Evolutionary conservation across 805 yeast genomes (phyloP).

Genomic region (Naumovozyma castellii): DNA sequence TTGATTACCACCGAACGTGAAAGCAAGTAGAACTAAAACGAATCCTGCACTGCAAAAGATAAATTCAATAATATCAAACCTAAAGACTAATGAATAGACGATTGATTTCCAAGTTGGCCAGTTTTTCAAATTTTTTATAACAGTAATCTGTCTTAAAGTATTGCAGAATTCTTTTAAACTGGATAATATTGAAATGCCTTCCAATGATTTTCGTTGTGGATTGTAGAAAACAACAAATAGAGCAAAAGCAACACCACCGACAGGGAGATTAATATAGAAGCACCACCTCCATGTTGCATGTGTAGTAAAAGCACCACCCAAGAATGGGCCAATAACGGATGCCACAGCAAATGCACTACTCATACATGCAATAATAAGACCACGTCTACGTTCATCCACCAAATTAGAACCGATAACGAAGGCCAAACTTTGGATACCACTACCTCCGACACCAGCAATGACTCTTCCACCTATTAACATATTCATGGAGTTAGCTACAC

Average conservation of each 20-base stretch:
- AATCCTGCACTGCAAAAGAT: slow-evolving; percentile 16
- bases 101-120: neutral
- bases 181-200: neutral
- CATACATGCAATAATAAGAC: slow-evolving; percentile 16
- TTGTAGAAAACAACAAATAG: slow-evolving; percentile 14
- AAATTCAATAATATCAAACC: slow-evolving; percentile 19
- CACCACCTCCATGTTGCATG: slow-evolving; percentile 69
- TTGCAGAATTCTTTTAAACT: neutral
- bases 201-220: slow-evolving; percentile 4
- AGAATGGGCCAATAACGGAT: slow-evolving; percentile 49
- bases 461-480: slow-evolving; percentile 65
- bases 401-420: slow-evolving; percentile 40
- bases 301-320: slow-evolving; percentile 58
- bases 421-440: slow-evolving; percentile 32
- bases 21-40: slow-evolving; percentile 14
- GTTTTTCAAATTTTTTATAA: too few species aligned
- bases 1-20: slow-evolving; percentile 43
- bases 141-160: neutral
- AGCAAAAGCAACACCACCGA: slow-evolving; percentile 39
- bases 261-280: slow-evolving; percentile 59
- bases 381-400: slow-evolving; percentile 21
- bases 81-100: slow-evolving; percentile 6
- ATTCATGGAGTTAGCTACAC: slow-evolving; percentile 44
- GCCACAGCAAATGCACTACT: slow-evolving; percentile 38
- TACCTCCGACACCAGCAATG: slow-evolving; percentile 57